Conservation (phyloP, 2,329 filamentous ascomycete species). For the Teratosphaeria destructans region DNA sequence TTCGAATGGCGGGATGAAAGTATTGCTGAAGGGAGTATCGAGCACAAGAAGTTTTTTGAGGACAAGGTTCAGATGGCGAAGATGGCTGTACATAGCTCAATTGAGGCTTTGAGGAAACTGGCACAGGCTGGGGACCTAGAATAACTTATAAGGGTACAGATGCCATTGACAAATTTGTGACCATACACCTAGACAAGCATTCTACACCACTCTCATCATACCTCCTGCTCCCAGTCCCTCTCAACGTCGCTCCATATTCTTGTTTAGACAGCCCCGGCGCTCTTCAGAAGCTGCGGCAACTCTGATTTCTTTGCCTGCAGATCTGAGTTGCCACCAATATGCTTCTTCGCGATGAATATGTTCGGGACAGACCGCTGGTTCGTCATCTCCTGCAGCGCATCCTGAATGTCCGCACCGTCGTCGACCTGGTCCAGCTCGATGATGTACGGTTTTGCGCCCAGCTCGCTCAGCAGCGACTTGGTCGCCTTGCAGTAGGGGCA, state of each 20-base stretch:
- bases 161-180: background rate
- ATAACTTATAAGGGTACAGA: background rate
- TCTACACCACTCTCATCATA: background rate
- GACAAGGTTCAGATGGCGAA: conserved; percentile 25
- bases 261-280: conserved; percentile 51
- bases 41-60: conserved; percentile 19
- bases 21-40: conserved; percentile 26
- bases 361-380: conserved; percentile 87
- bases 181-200: background rate
- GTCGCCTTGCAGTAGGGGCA: conserved; percentile 83
- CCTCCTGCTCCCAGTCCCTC: background rate
- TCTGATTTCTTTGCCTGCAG: conserved; percentile 57
- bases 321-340: conserved; percentile 95
- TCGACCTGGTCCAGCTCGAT: conserved; percentile 81
- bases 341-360: conserved; percentile 81
- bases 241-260: no score
- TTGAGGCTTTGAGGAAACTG: conserved; percentile 34
- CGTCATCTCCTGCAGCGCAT: conserved; percentile 68
- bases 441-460: conserved; percentile 61
- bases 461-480: conserved; percentile 61
- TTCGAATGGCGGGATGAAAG: conserved; percentile 33
- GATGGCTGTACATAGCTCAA: conserved; percentile 33
- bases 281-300: conserved; percentile 54
- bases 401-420: conserved; percentile 74
- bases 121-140: conserved; percentile 10